Conservation (phyloP, 345 rosid species). For the Euclidium syriacum region DNA sequence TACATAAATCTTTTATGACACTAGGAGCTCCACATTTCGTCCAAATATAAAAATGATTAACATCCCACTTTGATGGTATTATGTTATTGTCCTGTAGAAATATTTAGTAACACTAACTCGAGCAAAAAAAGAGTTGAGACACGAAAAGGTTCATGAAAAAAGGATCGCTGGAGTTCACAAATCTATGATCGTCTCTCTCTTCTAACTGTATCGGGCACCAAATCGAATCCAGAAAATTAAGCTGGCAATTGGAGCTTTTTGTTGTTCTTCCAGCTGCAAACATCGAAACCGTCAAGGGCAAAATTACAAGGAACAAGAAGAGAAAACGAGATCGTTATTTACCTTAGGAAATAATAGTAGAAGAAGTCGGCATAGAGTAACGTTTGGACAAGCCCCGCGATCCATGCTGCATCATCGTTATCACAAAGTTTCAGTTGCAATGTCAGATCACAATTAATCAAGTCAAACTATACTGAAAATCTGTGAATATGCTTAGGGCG, state of each 20-base stretch:
- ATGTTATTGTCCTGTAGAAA: not conserved
- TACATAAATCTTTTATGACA: not conserved
- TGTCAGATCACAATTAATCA: conserved; percentile 1
- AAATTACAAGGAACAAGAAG: not conserved
- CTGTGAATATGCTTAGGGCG: not conserved
- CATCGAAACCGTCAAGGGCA: not conserved
- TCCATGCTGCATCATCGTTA: conserved; percentile 63
- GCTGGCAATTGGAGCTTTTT: conserved; percentile 81
- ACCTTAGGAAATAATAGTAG: conserved; percentile 79
- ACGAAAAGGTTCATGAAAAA: not conserved
- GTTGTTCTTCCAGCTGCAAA: conserved; percentile 83
- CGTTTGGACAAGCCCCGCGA: conserved; percentile 67
- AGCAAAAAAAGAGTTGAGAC: not conserved
- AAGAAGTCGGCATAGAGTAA: conserved; percentile 77
- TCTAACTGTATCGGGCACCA: conserved; percentile 1
- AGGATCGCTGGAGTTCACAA: conserved; percentile 13
- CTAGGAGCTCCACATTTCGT: not conserved
- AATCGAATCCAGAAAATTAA: conserved; percentile 23
- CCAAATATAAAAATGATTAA: not conserved
- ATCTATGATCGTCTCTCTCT: conserved; percentile 15
- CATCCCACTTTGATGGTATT: not conserved
- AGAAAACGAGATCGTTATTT: not conserved
- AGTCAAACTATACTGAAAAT: not conserved
- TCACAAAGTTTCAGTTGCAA: not conserved
- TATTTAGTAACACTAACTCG: conserved; percentile 5